phyloP scores from a whole-genome alignment of 192 early-diverging fungal genomes.

The Entomortierella parvispora region DNA sequence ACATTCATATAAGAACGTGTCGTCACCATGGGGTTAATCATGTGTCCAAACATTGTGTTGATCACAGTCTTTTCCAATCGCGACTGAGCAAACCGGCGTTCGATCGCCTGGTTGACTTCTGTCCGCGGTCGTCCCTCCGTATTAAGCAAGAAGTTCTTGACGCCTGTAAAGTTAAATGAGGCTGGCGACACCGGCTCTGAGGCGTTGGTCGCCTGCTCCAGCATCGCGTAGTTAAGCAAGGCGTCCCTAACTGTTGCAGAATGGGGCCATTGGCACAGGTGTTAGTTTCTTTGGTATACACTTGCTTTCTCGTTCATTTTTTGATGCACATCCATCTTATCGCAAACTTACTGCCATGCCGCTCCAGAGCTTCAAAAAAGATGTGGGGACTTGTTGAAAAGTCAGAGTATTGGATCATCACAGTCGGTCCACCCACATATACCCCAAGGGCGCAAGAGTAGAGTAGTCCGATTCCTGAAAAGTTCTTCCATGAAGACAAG shows the following conservation, averaged over 20 bases:
- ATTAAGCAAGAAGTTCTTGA: slow-evolving; percentile 45
- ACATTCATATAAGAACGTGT: slow-evolving; percentile 83
- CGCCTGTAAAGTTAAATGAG: slow-evolving; percentile 35
- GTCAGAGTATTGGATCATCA: slow-evolving; percentile 71
- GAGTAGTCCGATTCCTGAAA: slow-evolving; percentile 52
- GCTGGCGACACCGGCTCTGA: slow-evolving; percentile 16
- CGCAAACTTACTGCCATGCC: slow-evolving; percentile 65
- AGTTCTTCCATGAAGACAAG: slow-evolving; percentile 52
- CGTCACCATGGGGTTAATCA: slow-evolving; percentile 82
- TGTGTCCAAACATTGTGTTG: slow-evolving; percentile 78
- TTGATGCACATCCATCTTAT: background rate
- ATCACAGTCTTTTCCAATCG: slow-evolving; percentile 75
- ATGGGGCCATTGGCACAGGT: background rate
- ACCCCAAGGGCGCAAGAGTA: slow-evolving; percentile 52
- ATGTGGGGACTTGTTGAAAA: slow-evolving; percentile 67
- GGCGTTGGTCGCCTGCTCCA: slow-evolving; percentile 37
- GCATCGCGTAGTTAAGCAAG: slow-evolving; percentile 37
- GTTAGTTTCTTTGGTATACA: background rate
- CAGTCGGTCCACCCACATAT: slow-evolving; percentile 62
- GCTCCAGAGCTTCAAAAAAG: slow-evolving; percentile 79
- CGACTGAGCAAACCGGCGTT: slow-evolving; percentile 67
- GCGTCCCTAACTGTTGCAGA: slow-evolving; percentile 23
- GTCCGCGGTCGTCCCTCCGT: slow-evolving; percentile 42
- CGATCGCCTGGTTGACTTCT: slow-evolving; percentile 60
- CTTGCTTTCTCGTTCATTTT: background rate